Conservation (phyloP, 352 stramenopile species). For the Globisporangium echinulatum region DNA sequence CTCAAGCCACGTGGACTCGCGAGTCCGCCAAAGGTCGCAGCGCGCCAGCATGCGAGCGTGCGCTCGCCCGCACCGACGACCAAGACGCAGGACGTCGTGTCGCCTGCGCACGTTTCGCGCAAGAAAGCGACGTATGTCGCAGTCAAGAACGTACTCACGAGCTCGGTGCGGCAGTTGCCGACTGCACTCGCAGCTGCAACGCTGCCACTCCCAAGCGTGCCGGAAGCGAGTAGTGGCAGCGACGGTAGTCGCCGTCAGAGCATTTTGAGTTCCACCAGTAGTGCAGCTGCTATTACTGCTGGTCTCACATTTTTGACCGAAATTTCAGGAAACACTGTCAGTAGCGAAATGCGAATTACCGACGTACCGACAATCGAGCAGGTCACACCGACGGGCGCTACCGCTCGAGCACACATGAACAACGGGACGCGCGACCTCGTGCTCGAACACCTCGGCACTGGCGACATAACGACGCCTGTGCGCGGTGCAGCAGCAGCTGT, state of each 20-base stretch:
- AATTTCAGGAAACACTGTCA: not conserved
- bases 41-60: conserved; percentile 43
- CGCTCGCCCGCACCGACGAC: conserved; percentile 17
- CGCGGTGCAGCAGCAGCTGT: conserved; percentile 21
- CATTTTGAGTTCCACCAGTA: not conserved
- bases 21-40: conserved; percentile 36
- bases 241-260: not conserved
- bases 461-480: conserved; percentile 15
- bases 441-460: conserved; percentile 12
- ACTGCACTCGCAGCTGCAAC: conserved; percentile 23
- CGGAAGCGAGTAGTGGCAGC: conserved; percentile 6
- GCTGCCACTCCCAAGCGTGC: conserved; percentile 26
- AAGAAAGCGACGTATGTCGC: conserved; percentile 62
- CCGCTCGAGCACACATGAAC: too few species aligned
- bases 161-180: conserved; percentile 44
- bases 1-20: conserved; percentile 35
- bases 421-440: conserved; percentile 16
- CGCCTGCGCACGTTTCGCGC: conserved; percentile 49
- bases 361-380: too few species aligned
- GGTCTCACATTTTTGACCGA: conserved; percentile 14
- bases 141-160: conserved; percentile 51
- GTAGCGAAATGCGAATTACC: too few species aligned
- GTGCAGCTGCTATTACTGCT: too few species aligned
- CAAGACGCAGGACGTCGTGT: conserved; percentile 52
- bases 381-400: too few species aligned